Evolutionary conservation across 2,329 filamentous ascomycete genomes (phyloP), one percentile per base, ranked within the genome.

Genomic region (Fusarium denticulatum): DNA sequence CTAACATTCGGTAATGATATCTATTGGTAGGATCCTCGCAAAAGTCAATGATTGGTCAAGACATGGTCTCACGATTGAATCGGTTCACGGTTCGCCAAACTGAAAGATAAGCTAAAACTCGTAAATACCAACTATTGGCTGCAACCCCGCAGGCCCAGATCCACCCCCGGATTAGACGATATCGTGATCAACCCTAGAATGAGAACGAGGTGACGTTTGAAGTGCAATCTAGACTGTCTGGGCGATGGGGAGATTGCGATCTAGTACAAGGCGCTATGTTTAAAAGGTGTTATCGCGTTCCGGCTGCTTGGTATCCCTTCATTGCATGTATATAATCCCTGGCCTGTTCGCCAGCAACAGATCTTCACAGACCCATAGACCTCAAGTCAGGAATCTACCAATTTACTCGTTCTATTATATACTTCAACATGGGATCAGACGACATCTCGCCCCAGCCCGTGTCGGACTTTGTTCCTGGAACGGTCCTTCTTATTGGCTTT

Each of bases 51-150:
- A 46, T 46, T 46, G 43, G 43, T 14, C 43, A 46, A 20, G 18
- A 5, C 24, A 10, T 45, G 12, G 42, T 4, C 42, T 14, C 24
- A 45, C 3, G 16, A 12, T 9, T 14, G 16, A 24, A 24, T 16
- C 15, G 15, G 42, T 6, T 1, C 0, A 24, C 26, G 7, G 3
- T 18, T 20, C 5, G 24, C 16, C 0, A 13, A 45, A 6, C 24
- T 6, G 24, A 26, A 45, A 45, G 42, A 13, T 26, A 6, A 10
- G 24, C 16, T 46, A 46, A 46, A 46, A 26, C 24, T 46, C 43
- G 24, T 26, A 45, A 45, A 45, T 45, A 10, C 2, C 24, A 5
- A 43, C 0, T 11, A 42, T 43, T 43, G 40, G 15, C n/a, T 43
- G 40, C 5, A 12, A 24, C 43, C 43, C 43, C 24, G 24, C 12